phyloP scores from a whole-genome alignment of 371 early-diverging fungal genomes.

The Mortierella sp. region DNA sequence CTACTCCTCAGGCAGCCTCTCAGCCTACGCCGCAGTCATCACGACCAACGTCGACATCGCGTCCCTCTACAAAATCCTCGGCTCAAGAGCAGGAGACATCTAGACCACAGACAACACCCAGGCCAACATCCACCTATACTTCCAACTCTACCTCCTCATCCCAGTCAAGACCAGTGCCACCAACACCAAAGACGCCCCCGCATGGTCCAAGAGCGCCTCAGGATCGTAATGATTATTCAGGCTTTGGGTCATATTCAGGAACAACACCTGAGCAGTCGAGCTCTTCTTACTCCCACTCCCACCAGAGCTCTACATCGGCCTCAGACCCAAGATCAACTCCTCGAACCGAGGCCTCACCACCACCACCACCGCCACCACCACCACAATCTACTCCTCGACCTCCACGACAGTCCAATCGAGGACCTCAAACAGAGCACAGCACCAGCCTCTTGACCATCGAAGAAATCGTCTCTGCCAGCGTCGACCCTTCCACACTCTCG shows the following conservation, averaged over 20 bases:
- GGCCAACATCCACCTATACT: background rate
- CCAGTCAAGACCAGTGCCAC: constrained; percentile 1
- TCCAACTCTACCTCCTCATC: background rate
- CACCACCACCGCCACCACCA: background rate
- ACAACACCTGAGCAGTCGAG: background rate
- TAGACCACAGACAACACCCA: constrained; percentile 8
- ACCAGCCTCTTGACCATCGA: constrained; percentile 21
- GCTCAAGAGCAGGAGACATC: constrained; percentile 3
- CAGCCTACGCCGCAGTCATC: background rate
- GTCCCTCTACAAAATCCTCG: background rate
- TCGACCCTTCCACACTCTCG: constrained; percentile 23
- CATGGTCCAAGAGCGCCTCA: constrained; percentile 24
- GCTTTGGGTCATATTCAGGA: background rate
- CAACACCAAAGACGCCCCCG: constrained; percentile 2
- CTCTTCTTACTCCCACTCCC: background rate
- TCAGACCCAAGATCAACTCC: background rate
- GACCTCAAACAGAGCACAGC: constrained; percentile 26
- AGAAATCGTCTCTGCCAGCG: constrained; percentile 24
- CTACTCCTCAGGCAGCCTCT: background rate
- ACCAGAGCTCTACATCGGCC: background rate
- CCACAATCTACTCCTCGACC: constrained; percentile 6
- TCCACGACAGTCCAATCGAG: constrained; percentile 17
- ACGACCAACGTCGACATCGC: background rate
- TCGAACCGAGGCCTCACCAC: background rate
- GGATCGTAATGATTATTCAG: constrained; percentile 27